Conservation (phyloP, 495 filamentous ascomycete genomes). For the Chaetomium tenue region DNA sequence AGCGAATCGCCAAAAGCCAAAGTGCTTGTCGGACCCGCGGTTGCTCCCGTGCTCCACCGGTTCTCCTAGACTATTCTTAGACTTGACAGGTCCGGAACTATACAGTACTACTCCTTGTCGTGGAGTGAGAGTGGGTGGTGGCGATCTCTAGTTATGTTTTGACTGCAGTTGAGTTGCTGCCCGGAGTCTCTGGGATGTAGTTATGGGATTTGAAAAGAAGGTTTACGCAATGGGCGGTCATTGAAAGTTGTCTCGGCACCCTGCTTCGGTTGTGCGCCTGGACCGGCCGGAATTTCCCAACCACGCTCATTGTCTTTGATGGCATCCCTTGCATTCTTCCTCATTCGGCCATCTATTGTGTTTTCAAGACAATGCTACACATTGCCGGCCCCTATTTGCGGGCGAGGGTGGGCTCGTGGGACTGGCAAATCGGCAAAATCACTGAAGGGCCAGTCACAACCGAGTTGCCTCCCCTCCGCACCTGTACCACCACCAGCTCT, state of each 20-base stretch:
- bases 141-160: no score
- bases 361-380: not conserved
- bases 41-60: conserved; percentile 14
- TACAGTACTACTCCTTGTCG: not conserved
- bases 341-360: conserved; percentile 4
- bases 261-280: not conserved
- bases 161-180: not conserved
- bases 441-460: not conserved
- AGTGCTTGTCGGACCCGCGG: conserved; percentile 3
- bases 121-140: not conserved
- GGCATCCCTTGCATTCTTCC: not conserved
- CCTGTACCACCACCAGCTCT: not conserved
- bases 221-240: not conserved
- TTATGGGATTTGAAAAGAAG: not conserved
- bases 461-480: not conserved
- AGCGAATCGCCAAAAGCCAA: conserved; percentile 13
- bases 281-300: conserved; percentile 11
- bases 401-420: not conserved
- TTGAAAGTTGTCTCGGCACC: no score
- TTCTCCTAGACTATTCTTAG: conserved; percentile 17
- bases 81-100: not conserved
- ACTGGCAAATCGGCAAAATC: not conserved
- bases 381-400: not conserved
- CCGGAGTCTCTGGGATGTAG: not conserved
- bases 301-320: conserved; percentile 1